These are phyloP conservation scores for Begonia peltatifolia DNA, from an alignment of 306 rosid genomes.

Conservation along the genomic window DNA sequence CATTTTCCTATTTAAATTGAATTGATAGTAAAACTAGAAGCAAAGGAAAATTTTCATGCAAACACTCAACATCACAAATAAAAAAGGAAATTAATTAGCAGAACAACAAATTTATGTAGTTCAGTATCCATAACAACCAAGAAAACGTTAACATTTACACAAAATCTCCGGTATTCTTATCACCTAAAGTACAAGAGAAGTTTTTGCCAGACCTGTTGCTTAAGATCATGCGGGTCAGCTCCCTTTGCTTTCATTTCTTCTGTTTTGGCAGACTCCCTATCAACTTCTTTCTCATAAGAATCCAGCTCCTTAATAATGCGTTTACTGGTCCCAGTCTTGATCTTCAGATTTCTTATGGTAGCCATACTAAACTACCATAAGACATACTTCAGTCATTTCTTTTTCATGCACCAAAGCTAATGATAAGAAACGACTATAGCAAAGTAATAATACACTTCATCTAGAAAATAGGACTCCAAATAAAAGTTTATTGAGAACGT, in stretches of 20 bases:
- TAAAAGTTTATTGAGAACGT: no score
- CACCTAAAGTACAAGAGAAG: background rate
- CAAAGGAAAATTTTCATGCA: no score
- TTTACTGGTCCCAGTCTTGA: slow-evolving; percentile 70
- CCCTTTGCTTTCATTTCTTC: slow-evolving; percentile 76
- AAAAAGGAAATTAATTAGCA: background rate
- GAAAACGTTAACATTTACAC: background rate
- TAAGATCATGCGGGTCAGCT: slow-evolving; percentile 76
- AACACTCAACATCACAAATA: no score
- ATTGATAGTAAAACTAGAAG: no score
- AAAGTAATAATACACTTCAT: no score
- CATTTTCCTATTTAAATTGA: slow-evolving; percentile 60
- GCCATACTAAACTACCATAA: slow-evolving; percentile 33
- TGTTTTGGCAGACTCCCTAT: slow-evolving; percentile 77
- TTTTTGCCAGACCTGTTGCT: slow-evolving; percentile 54
- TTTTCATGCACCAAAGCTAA: no score
- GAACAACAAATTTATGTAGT: background rate
- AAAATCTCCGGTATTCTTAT: background rate
- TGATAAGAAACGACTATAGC: no score
- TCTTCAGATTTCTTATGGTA: slow-evolving; percentile 48
- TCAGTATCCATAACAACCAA: background rate
- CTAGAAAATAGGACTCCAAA: no score
- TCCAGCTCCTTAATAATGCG: slow-evolving; percentile 65
- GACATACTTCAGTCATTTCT: background rate
- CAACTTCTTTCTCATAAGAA: slow-evolving; percentile 79